phyloP scores from a whole-genome alignment of 2,329 filamentous ascomycete species.

The Penicillium sp. region DNA sequence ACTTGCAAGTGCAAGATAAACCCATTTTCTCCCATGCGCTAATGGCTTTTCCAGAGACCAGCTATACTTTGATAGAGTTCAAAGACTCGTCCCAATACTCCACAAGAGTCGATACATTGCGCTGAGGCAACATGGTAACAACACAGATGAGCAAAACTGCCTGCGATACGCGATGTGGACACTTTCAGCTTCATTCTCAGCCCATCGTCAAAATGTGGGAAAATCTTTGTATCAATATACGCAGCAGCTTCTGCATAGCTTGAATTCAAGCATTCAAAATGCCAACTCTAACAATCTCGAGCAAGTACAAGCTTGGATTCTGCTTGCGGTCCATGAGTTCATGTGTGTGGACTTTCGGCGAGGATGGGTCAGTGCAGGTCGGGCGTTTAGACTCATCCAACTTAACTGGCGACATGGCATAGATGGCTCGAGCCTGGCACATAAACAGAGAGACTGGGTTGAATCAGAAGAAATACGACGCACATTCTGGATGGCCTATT shows the following conservation, averaged over 20 bases:
- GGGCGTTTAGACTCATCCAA: constrained; percentile 39
- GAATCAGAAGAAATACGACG: constrained; percentile 35
- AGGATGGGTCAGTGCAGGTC: constrained; percentile 40
- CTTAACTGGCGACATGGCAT: constrained; percentile 37
- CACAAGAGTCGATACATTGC: constrained; percentile 30
- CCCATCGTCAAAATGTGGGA: constrained; percentile 30
- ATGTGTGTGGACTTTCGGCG: constrained; percentile 33
- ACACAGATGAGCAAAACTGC: constrained; percentile 17
- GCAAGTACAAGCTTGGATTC: not conserved
- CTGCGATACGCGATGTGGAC: constrained; percentile 43
- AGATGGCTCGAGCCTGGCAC: constrained; percentile 20
- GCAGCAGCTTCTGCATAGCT: not conserved
- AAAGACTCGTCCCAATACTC: constrained; percentile 27
- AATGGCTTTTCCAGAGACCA: constrained; percentile 19
- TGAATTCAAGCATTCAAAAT: not conserved
- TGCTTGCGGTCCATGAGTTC: constrained; percentile 40
- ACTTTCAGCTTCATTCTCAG: constrained; percentile 33
- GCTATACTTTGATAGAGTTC: constrained; percentile 33
- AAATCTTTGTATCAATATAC: constrained; percentile 6
- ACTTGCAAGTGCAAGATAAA: not conserved
- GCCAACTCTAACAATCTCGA: not conserved
- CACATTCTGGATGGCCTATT: constrained; percentile 42
- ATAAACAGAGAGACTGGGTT: constrained; percentile 2
- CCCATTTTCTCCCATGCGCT: not conserved
- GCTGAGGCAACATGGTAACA: constrained; percentile 15